These are phyloP conservation scores for Macrophomina pseudophaseolina DNA, from an alignment of 2,329 filamentous ascomycete species.

Conservation along the genomic window DNA sequence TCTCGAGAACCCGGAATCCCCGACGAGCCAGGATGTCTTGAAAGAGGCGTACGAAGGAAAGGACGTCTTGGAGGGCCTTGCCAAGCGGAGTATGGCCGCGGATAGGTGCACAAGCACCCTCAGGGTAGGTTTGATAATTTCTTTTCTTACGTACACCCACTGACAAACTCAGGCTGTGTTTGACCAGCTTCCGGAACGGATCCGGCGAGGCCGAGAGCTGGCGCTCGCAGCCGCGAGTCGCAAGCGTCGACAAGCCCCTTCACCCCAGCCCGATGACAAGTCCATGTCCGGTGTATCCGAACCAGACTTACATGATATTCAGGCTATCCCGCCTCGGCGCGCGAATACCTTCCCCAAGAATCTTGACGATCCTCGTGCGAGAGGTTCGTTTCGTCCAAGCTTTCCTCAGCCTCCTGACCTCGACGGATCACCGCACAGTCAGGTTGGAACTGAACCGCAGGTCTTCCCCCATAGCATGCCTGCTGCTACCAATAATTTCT, in stretches of 20 bases:
- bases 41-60: slow-evolving; percentile 85
- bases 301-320: slow-evolving; percentile 25
- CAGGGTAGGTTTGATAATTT: slow-evolving; percentile 61
- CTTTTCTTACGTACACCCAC: slow-evolving; percentile 5
- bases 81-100: slow-evolving; percentile 84
- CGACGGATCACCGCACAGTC: slow-evolving; percentile 5
- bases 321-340: slow-evolving; percentile 31
- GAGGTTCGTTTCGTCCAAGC: slow-evolving; percentile 35
- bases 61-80: slow-evolving; percentile 78
- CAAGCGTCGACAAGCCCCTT: slow-evolving; percentile 46
- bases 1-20: slow-evolving; percentile 77
- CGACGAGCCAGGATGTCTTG: slow-evolving; percentile 77
- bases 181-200: slow-evolving; percentile 76
- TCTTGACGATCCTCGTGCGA: slow-evolving; percentile 28
- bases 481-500: slow-evolving; percentile 9
- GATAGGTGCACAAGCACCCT: slow-evolving; percentile 82
- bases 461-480: slow-evolving; percentile 18
- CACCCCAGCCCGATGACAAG: slow-evolving; percentile 33
- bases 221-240: slow-evolving; percentile 34
- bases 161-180: slow-evolving; percentile 69
- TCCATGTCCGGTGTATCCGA: slow-evolving; percentile 20
- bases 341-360: slow-evolving; percentile 44
- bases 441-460: not conserved
- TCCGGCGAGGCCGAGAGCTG: slow-evolving; percentile 55
- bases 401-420: slow-evolving; percentile 36